These are phyloP conservation scores for Aspergillus sparsus DNA, from an alignment of 495 filamentous ascomycete species.

Conservation along the genomic window DNA sequence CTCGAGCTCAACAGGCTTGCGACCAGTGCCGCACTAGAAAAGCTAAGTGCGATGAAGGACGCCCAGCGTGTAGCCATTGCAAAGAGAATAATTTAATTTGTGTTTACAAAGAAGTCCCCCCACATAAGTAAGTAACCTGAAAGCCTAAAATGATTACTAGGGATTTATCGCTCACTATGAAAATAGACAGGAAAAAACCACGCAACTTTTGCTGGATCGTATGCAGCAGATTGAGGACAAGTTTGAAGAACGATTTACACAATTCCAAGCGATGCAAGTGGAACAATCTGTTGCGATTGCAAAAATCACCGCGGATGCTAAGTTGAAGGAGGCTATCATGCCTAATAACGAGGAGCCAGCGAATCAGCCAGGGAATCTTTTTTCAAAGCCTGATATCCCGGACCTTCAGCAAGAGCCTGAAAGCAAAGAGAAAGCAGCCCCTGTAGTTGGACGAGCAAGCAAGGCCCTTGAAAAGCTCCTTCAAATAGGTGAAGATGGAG, in stretches of 20 bases:
- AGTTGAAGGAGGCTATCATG: constrained; percentile 15
- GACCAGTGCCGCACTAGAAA: constrained; percentile 63
- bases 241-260: constrained; percentile 19
- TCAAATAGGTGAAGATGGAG: constrained; percentile 41
- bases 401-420: constrained; percentile 14
- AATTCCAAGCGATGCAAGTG: constrained; percentile 22
- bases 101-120: constrained; percentile 61
- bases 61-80: constrained; percentile 60
- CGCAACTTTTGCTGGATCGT: constrained; percentile 39
- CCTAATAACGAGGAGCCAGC: constrained; percentile 13
- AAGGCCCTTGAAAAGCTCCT: constrained; percentile 10
- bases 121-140: constrained; percentile 52
- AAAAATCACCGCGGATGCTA: constrained; percentile 8
- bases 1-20: constrained; percentile 53
- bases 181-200: constrained; percentile 45
- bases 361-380: constrained; percentile 15
- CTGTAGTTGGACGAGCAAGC: constrained; percentile 1
- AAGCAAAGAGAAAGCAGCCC: constrained; percentile 21
- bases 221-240: constrained; percentile 35
- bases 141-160: neutral
- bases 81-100: constrained; percentile 57
- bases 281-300: constrained; percentile 17
- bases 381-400: constrained; percentile 24
- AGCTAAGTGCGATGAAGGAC: constrained; percentile 65
- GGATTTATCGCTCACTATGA: neutral